A percentile compares a stretch with the other conserved stretches of the same genome.
phyloP scores from a whole-genome alignment of 2,329 filamentous ascomycete species.

The Tolypocladium sp. region DNA sequence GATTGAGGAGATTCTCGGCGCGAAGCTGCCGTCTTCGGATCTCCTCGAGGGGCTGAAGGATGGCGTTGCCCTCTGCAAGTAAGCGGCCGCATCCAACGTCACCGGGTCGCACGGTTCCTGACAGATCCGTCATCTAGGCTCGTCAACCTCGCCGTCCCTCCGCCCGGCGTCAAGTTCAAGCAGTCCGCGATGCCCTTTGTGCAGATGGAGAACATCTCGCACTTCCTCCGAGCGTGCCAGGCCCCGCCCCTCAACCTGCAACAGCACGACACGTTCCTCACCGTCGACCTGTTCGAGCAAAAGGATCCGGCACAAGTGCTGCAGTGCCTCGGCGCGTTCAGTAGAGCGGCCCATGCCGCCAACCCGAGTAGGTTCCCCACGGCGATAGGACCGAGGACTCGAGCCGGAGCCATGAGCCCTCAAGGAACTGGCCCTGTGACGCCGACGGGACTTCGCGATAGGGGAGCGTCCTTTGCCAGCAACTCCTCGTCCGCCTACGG shows the following conservation, averaged over 20 bases:
- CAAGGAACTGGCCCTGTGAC: constrained; percentile 51
- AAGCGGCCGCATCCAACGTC: constrained; percentile 20
- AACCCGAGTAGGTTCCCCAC: constrained; percentile 67
- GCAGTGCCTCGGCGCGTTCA: constrained; percentile 88
- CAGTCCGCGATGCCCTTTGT: constrained; percentile 93
- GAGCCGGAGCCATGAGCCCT: constrained; percentile 52
- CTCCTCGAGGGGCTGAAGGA: constrained; percentile 82
- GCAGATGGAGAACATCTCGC: constrained; percentile 98
- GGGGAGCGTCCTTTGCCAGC: constrained; percentile 48
- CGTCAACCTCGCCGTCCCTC: constrained; percentile 68
- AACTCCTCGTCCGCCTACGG: constrained; percentile 45
- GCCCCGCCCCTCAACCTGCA: constrained; percentile 76
- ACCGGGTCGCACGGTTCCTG: constrained; percentile 2
- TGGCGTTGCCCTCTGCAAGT: constrained; percentile 90
- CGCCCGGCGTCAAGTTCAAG: constrained; percentile 81
- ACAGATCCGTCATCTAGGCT: constrained; percentile 45
- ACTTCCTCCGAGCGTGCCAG: constrained; percentile 86
- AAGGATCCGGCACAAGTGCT: constrained; percentile 96
- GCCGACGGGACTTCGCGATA: constrained; percentile 32
- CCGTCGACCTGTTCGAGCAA: constrained; percentile 88
- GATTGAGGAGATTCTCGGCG: constrained; percentile 75
- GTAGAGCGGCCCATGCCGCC: constrained; percentile 67
- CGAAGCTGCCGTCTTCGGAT: constrained; percentile 63
- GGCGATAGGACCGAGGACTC: constrained; percentile 64
- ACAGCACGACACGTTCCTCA: constrained; percentile 92